Evolutionary conservation across 176 grass and related monocot genomes (phyloP), one percentile per base, ranked within the genome.

Genomic region (Aechmea fasciata): DNA sequence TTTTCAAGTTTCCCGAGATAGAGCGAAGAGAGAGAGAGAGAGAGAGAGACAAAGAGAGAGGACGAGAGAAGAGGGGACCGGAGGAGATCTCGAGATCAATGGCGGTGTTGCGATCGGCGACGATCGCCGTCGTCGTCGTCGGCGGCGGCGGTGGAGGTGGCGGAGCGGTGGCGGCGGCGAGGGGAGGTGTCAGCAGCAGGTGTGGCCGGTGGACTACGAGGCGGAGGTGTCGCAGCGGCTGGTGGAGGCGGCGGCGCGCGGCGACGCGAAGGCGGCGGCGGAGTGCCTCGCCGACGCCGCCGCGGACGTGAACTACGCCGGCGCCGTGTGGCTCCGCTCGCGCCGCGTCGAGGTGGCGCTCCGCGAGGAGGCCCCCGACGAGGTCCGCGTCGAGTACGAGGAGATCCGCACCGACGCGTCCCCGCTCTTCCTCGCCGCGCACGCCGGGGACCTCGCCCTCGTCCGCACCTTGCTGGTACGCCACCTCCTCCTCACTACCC

Each of bases 351-450:
- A 87, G 67, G 72, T 86, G 11, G 80, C 72, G 41, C 87, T 90
- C 10, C 72, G 80, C 59, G 94, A 93, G 33, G 89, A 80, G 69
- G 87, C 82, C 51, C 71, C 89, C 48, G 78, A 84, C 63, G 95
- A 94, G 75, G 79, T 85, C 12, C 10, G 66, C 2, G 73, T 80
- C 15, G 80, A 82, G 69, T 67, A 79, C 48, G 95, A 90, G 73
- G 90, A 99, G 80, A 92, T 99, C 84, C 89, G 87, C 77, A 86
- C 95, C 54, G 90, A 99, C 69, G 95, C 80, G 22, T 88, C 95
- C 22, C 82, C 87, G 77, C 95, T 99, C 80, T 99, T 99, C 81
- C 90, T 99, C 52, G 90, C 95, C 50, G 87, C 95, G 51, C 89
- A 86, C 80, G 83, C 85, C 51, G 87, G 95, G 23, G 82, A 99